phyloP scores from a whole-genome alignment of 2,329 filamentous ascomycete species.

The Cercospora sojina region DNA sequence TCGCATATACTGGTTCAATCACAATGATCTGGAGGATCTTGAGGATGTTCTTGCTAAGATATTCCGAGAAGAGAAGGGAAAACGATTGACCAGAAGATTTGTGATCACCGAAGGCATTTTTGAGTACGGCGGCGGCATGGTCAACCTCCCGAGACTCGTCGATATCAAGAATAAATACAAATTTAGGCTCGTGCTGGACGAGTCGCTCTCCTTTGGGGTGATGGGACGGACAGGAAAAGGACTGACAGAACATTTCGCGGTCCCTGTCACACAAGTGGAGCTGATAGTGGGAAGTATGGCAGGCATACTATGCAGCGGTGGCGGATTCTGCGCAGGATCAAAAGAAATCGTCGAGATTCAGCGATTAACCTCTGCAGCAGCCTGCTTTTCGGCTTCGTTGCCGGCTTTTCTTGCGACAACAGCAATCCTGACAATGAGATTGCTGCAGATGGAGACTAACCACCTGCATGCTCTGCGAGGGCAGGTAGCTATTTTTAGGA shows the following conservation, averaged over 20 bases:
- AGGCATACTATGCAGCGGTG: conserved; percentile 84
- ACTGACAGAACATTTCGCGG: conserved; percentile 92
- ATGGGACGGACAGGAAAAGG: conserved; percentile 87
- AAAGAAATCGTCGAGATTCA: conserved; percentile 95
- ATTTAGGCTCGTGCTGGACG: conserved; percentile 94
- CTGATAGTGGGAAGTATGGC: conserved; percentile 94
- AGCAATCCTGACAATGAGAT: too few relatives aligned
- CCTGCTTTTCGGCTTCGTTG: conserved; percentile 91
- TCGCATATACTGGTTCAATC: conserved; percentile 88
- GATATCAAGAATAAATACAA: conserved; percentile 95
- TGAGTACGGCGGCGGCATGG: conserved; percentile 81
- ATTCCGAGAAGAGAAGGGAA: conserved; percentile 68
- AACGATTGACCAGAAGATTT: conserved; percentile 85
- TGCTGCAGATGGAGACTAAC: too few relatives aligned
- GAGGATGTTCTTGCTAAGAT: conserved; percentile 81
- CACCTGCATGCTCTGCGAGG: conserved; percentile 52
- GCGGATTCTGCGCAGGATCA: conserved; percentile 90
- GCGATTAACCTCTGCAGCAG: conserved; percentile 84
- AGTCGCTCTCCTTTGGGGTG: conserved; percentile 91
- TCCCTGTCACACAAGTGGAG: conserved; percentile 86
- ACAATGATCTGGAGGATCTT: conserved; percentile 91
- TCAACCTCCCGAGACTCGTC: conserved; percentile 81
- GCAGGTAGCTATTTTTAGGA: conserved; percentile 78
- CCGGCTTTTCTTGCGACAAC: conserved; percentile 68
- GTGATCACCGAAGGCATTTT: conserved; percentile 94